Conservation (phyloP, 2,329 filamentous ascomycete species). For the Trichoderma sp. region DNA sequence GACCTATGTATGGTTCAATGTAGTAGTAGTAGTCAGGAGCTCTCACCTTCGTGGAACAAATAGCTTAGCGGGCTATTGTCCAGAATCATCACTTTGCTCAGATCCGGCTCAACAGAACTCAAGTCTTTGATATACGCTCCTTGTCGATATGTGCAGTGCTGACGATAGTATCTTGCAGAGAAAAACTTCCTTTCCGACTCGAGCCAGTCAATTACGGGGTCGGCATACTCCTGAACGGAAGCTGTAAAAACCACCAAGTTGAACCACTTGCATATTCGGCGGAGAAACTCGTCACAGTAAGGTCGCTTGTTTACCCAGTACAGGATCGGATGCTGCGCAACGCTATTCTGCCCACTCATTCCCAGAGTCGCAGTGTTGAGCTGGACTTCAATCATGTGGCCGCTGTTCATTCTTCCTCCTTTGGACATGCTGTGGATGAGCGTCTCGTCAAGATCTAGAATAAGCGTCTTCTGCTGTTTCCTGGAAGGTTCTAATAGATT, state of each 20-base stretch:
- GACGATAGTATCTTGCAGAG: slow-evolving; percentile 87
- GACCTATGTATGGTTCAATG: neutral
- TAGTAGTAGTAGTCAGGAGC: slow-evolving; percentile 11
- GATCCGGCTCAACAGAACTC: slow-evolving; percentile 90
- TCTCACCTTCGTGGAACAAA: slow-evolving; percentile 93
- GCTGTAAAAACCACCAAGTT: slow-evolving; percentile 96
- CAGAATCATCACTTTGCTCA: slow-evolving; percentile 98
- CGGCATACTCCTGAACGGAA: slow-evolving; percentile 96
- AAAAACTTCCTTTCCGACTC: slow-evolving; percentile 98
- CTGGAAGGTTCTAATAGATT: slow-evolving; percentile 56
- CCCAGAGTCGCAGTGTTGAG: slow-evolving; percentile 73
- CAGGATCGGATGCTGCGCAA: slow-evolving; percentile 88
- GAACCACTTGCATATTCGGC: slow-evolving; percentile 95
- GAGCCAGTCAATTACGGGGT: slow-evolving; percentile 98
- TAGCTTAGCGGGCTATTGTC: slow-evolving; percentile 99
- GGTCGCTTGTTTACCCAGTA: slow-evolving; percentile 99
- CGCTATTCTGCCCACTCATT: slow-evolving; percentile 65
- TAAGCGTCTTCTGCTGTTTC: slow-evolving; percentile 84
- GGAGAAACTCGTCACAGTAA: slow-evolving; percentile 93
- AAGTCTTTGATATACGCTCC: slow-evolving; percentile 98
- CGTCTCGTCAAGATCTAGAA: slow-evolving; percentile 95
- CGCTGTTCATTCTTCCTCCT: slow-evolving; percentile 90
- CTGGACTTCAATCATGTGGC: slow-evolving; percentile 98
- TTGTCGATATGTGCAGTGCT: slow-evolving; percentile 94
- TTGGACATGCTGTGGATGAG: slow-evolving; percentile 98